phyloP scores from a whole-genome alignment of 192 early-diverging fungal genomes.

The Pilobolus umbonatus region DNA sequence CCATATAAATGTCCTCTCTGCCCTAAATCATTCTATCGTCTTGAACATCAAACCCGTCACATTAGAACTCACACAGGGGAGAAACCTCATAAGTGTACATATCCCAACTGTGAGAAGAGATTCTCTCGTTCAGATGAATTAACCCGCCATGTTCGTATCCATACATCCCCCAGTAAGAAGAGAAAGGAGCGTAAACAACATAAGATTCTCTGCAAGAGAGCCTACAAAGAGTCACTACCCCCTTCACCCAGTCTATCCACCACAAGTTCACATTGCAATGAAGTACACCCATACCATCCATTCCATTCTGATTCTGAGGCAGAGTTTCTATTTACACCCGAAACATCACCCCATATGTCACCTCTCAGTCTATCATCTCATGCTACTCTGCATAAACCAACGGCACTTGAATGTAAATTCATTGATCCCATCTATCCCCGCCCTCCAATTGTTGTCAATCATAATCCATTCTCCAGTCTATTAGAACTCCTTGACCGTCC shows the following conservation, averaged over 20 bases:
- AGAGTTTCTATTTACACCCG: conserved; percentile 43
- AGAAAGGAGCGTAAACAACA: conserved; percentile 37
- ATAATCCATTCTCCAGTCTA: conserved; percentile 15
- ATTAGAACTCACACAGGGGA: conserved; percentile 85
- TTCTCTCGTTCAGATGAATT: conserved; percentile 79
- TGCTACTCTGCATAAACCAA: conserved; percentile 9
- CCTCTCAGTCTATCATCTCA: conserved; percentile 15
- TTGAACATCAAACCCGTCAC: conserved; percentile 79
- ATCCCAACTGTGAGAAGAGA: conserved; percentile 71
- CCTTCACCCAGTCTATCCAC: conserved; percentile 32
- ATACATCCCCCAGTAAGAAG: conserved; percentile 45
- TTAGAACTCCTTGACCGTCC: conserved; percentile 32
- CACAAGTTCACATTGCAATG: conserved; percentile 31
- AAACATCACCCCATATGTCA: conserved; percentile 40
- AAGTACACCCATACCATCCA: conserved; percentile 10
- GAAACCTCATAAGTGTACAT: conserved; percentile 73
- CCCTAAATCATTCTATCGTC: conserved; percentile 66
- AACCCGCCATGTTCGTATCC: conserved; percentile 64
- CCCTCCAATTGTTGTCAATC: neutral
- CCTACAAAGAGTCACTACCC: too few relatives aligned
- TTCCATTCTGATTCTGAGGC: conserved; percentile 24
- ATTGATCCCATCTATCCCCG: conserved; percentile 5
- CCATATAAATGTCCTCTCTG: conserved; percentile 75
- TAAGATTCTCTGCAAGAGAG: conserved; percentile 26
- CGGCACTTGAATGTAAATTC: conserved; percentile 28